These are phyloP conservation scores for Hanseniaspora sp. DNA, from an alignment of 1,139 yeast genomes.

Conservation along the genomic window DNA sequence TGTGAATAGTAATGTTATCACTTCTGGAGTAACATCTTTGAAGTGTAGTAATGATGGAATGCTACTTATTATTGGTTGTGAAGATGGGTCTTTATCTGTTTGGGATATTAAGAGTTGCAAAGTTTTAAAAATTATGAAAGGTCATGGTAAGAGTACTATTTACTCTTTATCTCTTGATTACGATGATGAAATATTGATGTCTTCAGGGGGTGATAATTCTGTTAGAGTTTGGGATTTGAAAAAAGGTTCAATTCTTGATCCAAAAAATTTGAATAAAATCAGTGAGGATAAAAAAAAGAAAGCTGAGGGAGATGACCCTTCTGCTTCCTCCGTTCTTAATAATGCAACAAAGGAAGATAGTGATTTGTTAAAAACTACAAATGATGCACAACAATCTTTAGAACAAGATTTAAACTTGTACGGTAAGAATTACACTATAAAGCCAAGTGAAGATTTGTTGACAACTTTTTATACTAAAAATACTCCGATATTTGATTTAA, in stretches of 20 bases:
- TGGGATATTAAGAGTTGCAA: slow-evolving; percentile 96
- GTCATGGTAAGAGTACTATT: slow-evolving; percentile 82
- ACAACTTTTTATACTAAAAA: slow-evolving; percentile 88
- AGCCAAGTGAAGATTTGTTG: slow-evolving; percentile 80
- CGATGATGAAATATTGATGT: slow-evolving; percentile 80
- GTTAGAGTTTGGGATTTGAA: slow-evolving; percentile 95
- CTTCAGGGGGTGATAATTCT: slow-evolving; percentile 87
- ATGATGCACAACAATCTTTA: slow-evolving; percentile 31
- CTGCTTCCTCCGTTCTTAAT: slow-evolving; percentile 43
- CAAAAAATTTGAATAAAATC: slow-evolving; percentile 2
- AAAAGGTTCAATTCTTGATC: slow-evolving; percentile 40
- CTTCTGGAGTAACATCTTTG: slow-evolving; percentile 70
- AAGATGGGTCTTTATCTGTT: slow-evolving; percentile 74
- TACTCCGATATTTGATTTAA: slow-evolving; percentile 88
- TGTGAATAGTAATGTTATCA: slow-evolving; percentile 46
- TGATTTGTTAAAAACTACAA: slow-evolving; percentile 17
- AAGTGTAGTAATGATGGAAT: slow-evolving; percentile 95
- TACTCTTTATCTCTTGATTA: slow-evolving; percentile 75
- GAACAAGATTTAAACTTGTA: slow-evolving; percentile 31
- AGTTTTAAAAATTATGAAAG: slow-evolving; percentile 68
- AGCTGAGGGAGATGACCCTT: not conserved
- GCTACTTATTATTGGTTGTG: slow-evolving; percentile 93
- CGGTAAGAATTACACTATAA: slow-evolving; percentile 51
- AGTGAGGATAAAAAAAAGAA: not conserved
- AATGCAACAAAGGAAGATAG: slow-evolving; percentile 70